A percentile compares a stretch with the other conserved stretches of the same genome.
Conservation (phyloP, 116 monocot species). For the Dioscorea cayenensis region DNA sequence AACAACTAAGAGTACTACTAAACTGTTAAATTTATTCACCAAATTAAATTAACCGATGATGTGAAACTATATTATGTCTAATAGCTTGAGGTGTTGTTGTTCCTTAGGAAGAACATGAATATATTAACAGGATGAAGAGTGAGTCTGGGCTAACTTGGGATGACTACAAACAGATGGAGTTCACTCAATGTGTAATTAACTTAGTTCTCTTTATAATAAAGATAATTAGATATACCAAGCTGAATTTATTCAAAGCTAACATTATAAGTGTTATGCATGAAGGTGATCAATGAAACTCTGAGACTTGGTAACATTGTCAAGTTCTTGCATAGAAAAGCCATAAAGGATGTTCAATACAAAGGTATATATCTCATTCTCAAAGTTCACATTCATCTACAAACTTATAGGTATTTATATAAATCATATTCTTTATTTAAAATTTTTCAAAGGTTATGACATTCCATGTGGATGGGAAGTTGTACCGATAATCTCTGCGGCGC, state of each 20-base stretch:
- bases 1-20: conserved; percentile 7
- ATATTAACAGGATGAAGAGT: conserved; percentile 28
- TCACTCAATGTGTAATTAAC: conserved; percentile 41
- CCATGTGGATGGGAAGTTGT: conserved; percentile 38
- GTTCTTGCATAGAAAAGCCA: conserved; percentile 37
- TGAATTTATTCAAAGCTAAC: neutral
- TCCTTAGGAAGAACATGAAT: conserved; percentile 36
- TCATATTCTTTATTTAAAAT: neutral
- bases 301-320: conserved; percentile 59
- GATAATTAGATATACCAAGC: neutral
- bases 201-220: neutral
- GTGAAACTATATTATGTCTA: no score
- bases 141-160: conserved; percentile 40
- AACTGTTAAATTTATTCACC: neutral
- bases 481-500: conserved; percentile 31
- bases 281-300: conserved; percentile 48
- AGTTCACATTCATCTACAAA: neutral
- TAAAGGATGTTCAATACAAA: conserved; percentile 47
- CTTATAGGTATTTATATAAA: neutral
- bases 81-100: no score
- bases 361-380: conserved; percentile 9
- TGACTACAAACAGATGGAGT: conserved; percentile 46
- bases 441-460: conserved; percentile 29
- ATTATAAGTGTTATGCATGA: neutral
- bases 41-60: no score